phyloP scores from a whole-genome alignment of 345 rosid species.

The Citrus reticulata region DNA sequence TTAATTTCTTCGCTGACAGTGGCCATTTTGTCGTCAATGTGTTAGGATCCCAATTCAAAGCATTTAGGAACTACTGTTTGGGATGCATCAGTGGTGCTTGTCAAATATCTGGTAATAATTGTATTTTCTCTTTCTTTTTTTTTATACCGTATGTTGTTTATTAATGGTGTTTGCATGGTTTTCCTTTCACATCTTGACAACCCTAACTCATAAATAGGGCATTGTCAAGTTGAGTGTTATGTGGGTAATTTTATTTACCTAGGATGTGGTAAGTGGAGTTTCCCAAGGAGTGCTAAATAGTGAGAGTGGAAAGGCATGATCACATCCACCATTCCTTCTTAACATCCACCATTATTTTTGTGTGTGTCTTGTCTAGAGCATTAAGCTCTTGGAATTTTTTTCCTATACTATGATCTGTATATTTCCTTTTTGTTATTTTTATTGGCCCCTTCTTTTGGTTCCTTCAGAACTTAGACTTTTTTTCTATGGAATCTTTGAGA shows the following conservation, averaged over 20 bases:
- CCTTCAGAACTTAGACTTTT: not conserved
- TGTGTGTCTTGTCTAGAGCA: not conserved
- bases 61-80: conserved; percentile 96
- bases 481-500: not conserved
- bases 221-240: not conserved
- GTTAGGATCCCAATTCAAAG: conserved; percentile 94
- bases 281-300: not conserved
- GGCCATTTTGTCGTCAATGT: conserved; percentile 15
- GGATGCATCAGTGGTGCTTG: conserved; percentile 95
- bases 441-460: not conserved
- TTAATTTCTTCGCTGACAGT: not conserved
- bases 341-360: not conserved
- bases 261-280: not conserved
- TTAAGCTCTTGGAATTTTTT: not conserved
- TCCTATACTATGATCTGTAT: not conserved
- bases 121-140: not conserved
- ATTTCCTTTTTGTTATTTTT: not conserved
- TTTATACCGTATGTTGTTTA: not conserved
- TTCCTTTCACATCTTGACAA: not conserved
- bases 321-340: not conserved
- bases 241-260: not conserved
- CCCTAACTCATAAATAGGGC: not conserved
- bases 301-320: not conserved
- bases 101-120: conserved; percentile 66
- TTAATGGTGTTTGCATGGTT: not conserved